These are phyloP conservation scores for Angomonas ambiguus DNA, from an alignment of 208 protist species.

Conservation along the genomic window DNA sequence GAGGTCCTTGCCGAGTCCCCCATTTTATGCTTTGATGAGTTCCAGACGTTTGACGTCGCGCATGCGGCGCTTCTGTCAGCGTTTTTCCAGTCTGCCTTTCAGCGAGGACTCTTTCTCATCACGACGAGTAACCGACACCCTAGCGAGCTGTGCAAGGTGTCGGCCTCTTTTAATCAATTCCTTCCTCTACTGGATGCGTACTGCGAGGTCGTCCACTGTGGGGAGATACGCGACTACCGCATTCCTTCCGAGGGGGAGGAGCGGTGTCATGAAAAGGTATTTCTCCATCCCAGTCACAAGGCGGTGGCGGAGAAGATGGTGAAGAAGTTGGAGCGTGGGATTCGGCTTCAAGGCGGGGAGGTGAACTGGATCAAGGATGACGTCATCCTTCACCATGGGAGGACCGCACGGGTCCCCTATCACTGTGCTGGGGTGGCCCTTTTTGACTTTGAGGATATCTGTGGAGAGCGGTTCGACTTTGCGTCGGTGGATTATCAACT, in stretches of 20 bases:
- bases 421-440: slow-evolving; percentile 63
- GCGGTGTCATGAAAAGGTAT: slow-evolving; percentile 45
- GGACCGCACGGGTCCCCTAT: slow-evolving; percentile 58
- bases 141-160: slow-evolving; percentile 63
- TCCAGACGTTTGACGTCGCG: slow-evolving; percentile 89
- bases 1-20: slow-evolving; percentile 66
- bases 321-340: slow-evolving; percentile 43
- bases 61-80: slow-evolving; percentile 73
- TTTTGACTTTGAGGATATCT: slow-evolving; percentile 82
- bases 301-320: slow-evolving; percentile 42
- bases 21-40: slow-evolving; percentile 92
- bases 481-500: slow-evolving; percentile 70
- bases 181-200: slow-evolving; percentile 49
- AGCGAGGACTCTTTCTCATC: slow-evolving; percentile 66
- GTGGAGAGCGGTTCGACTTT: slow-evolving; percentile 36
- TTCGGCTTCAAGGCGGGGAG: slow-evolving; percentile 6
- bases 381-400: slow-evolving; percentile 59
- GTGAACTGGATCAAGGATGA: slow-evolving; percentile 40
- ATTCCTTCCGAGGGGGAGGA: slow-evolving; percentile 23
- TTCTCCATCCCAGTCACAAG: slow-evolving; percentile 60
- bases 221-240: slow-evolving; percentile 54
- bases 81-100: slow-evolving; percentile 78
- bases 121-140: slow-evolving; percentile 86
- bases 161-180: slow-evolving; percentile 59
- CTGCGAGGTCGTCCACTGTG: slow-evolving; percentile 66